Evolutionary conservation across 2,329 filamentous ascomycete species (phyloP).

Genomic region (Metarhizium robertsii): DNA sequence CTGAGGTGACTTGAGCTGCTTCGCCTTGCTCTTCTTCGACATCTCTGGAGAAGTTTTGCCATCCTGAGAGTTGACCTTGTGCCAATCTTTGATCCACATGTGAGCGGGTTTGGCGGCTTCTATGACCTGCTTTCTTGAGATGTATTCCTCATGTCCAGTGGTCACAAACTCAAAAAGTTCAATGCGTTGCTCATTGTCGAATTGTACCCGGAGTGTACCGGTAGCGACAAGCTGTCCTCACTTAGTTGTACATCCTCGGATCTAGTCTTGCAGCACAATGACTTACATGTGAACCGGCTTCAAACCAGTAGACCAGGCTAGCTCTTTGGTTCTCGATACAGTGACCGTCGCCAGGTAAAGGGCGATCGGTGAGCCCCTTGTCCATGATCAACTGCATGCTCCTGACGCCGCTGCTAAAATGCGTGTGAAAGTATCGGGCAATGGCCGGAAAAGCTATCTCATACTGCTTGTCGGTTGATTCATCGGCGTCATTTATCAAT

Average conservation of each 20-base stretch:
- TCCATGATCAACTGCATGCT: constrained; percentile 83
- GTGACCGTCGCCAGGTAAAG: constrained; percentile 53
- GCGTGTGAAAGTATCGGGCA: constrained; percentile 80
- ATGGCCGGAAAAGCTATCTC: constrained; percentile 77
- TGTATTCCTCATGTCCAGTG: constrained; percentile 68
- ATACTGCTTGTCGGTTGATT: constrained; percentile 64
- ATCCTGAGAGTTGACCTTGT: constrained; percentile 47
- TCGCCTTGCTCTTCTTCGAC: constrained; percentile 56
- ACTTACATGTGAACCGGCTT: constrained; percentile 71
- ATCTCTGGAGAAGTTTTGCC: constrained; percentile 54
- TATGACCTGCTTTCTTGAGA: constrained; percentile 59
- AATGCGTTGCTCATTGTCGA: constrained; percentile 70
- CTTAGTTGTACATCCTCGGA: constrained; percentile 19
- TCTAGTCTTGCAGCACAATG: background rate
- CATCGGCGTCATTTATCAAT: constrained; percentile 45
- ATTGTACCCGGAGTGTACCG: constrained; percentile 71
- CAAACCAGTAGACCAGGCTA: constrained; percentile 83
- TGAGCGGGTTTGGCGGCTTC: constrained; percentile 53
- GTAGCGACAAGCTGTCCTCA: constrained; percentile 58
- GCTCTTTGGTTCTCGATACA: constrained; percentile 69
- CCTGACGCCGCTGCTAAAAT: constrained; percentile 78
- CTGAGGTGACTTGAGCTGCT: constrained; percentile 49
- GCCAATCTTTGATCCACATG: constrained; percentile 58
- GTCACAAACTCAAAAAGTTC: constrained; percentile 79
- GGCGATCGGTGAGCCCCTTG: constrained; percentile 45